Evolutionary conservation across 2,329 filamentous ascomycete genomes (phyloP), one percentile per base, ranked within the genome.

Genomic region (Aspergillus amoenus): DNA sequence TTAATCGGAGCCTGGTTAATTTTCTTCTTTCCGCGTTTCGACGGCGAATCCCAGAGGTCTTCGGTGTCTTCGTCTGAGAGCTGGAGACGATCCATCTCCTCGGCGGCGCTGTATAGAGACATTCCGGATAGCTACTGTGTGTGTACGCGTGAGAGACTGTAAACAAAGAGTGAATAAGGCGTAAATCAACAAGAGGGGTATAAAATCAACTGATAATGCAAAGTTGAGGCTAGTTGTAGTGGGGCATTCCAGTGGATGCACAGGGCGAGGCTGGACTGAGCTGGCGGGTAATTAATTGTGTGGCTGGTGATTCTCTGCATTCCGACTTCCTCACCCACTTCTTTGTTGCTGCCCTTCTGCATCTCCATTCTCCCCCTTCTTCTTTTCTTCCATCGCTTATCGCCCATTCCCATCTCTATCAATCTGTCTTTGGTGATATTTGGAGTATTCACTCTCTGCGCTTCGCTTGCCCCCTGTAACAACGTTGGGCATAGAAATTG

Each of bases 21-120:
- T 57, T 60, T 73, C 61, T 70, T 77, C 51, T 59, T 65, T 46
- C 61, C 73, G 64, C 57, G 70, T 66, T 66, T 74, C n/a, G 78
- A 79, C 7, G 83, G 83, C 11, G 83, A 85, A 51, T 83, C 79
- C 72, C 86, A 86, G 44, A 86, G 76, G 57, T 82, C 81, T 62
- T 84, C 82, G 15, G 79, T 78, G 59, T 83, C 74, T 24, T 82
- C 82, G 58, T 85, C 82, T 32, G 81, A 83, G 34, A 84, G 73
- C 56, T 76, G 74, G 18, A 82, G 74, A 59, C 77, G 78, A 55
- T 82, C 79, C 66, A 84, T 78, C 63, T 81, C 76, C 57, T 81
- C 79, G 41, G 76, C 76, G 34, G 75, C 70, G 53, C 63, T 74
- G 59, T 68, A 71, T 21, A 65, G 56, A 46, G 70, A 62, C 73